Base-by-base conservation (phyloP, 208 protist species). In the Spongospora subterranea region DNA sequence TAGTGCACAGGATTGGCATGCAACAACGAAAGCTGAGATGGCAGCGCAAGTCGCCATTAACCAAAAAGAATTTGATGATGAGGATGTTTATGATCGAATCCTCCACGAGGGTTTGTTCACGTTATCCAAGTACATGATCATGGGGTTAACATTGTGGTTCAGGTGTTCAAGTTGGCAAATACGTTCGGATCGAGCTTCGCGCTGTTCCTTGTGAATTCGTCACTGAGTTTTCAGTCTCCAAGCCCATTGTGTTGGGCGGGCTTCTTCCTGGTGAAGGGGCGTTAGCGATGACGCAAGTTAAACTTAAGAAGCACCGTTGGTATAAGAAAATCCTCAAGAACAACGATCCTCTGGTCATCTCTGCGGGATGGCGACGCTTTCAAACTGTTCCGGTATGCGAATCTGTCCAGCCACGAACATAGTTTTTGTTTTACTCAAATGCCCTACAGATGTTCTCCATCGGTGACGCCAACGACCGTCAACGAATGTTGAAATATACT, bases 401-500 rank as follows among this genome's bases (percentile, higher is more conserved):
- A 11, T 91, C 45, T 82, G 24, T 82, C 24, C 38, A n/a, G n/a
- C n/a, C n/a, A n/a, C n/a, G n/a, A n/a, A n/a, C n/a, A n/a, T n/a
- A 35, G 38, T 39, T 11, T 76, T 39, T 35, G 20, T 60, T 82
- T 76, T 13, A 38, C 6, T 77, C 17, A 77, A 82, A 39, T 0
- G 39, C 6, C 35, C 35, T 38, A 43, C 0, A 40, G 46, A 60
- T 90, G 45, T 65, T 76, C 38, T 66, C 46, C 77, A 96, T 97
- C 41, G 96, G 99, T 94, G 98, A 99, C 91, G 95, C 96, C 50
- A 99, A 99, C 92, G 96, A 96, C 32, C 95, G 98, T 39, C 95
- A 97, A 90, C 95, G 98, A 17, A 97, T 99, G 93, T 94, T 99
- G 32, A 99, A 99, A 94, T 99, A 99, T 95, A 99, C 98, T 1